phyloP scores from a whole-genome alignment of 192 early-diverging fungal genomes.

The Rhizoclosmatium sp. region DNA sequence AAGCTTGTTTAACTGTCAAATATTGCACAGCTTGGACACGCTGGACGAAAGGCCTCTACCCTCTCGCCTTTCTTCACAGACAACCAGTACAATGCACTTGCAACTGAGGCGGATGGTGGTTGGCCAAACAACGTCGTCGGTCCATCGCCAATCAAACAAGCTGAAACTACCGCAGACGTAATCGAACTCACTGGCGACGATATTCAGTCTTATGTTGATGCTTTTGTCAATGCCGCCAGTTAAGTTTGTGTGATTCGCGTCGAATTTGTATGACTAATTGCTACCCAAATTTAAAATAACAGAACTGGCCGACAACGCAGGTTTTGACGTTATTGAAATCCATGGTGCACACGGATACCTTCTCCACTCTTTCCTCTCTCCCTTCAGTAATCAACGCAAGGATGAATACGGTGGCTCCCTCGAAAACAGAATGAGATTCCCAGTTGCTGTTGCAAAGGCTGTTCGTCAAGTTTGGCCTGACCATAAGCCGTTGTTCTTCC shows the following conservation, averaged over 20 bases:
- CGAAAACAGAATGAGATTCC: constrained; percentile 80
- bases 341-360: constrained; percentile 88
- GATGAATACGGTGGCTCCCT: constrained; percentile 92
- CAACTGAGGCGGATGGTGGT: constrained; percentile 59
- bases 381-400: constrained; percentile 81
- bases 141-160: constrained; percentile 59
- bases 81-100: constrained; percentile 33
- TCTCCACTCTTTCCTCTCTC: constrained; percentile 84
- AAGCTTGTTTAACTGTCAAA: not conserved
- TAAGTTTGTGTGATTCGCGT: not conserved
- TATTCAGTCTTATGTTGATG: constrained; percentile 67
- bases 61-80: constrained; percentile 40
- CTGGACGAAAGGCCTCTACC: constrained; percentile 66
- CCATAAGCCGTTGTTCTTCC: constrained; percentile 84
- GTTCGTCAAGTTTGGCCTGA: constrained; percentile 76
- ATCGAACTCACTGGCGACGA: constrained; percentile 68
- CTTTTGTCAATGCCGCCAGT: constrained; percentile 48
- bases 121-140: constrained; percentile 79
- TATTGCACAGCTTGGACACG: constrained; percentile 13
- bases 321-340: constrained; percentile 84
- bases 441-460: constrained; percentile 41
- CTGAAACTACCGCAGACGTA: constrained; percentile 43
- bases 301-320: constrained; percentile 75
- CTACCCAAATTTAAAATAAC: constrained; percentile 60
- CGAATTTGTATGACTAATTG: not conserved